phyloP scores from a whole-genome alignment of 306 rosid genomes.

The Lathyrus oleraceus region DNA sequence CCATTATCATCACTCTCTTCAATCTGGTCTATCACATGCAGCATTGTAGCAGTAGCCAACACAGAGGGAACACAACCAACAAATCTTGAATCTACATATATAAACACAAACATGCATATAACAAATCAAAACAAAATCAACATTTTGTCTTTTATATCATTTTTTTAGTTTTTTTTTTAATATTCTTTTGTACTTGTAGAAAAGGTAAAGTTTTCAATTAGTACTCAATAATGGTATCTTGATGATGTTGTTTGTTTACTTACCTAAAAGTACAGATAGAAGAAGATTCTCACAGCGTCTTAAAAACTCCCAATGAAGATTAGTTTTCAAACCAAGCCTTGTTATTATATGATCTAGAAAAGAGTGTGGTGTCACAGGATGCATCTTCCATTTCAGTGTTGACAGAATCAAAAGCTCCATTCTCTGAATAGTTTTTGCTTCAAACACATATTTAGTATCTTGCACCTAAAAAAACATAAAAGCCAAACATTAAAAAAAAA shows the following conservation, averaged over 20 bases:
- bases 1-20: conserved; percentile 60
- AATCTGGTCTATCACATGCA: conserved; percentile 69
- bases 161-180: not conserved
- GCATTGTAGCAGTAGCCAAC: conserved; percentile 88
- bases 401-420: conserved; percentile 90
- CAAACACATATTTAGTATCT: conserved; percentile 61
- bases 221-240: not conserved
- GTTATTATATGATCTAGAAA: conserved; percentile 76
- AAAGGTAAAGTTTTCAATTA: conserved; percentile 15
- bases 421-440: conserved; percentile 83
- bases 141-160: not conserved
- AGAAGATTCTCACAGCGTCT: conserved; percentile 74
- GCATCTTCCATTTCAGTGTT: conserved; percentile 89
- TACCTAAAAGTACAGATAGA: conserved; percentile 72
- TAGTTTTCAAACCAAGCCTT: conserved; percentile 72
- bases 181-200: conserved; percentile 28
- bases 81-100: conserved; percentile 66
- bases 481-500: not conserved
- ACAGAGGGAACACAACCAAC: conserved; percentile 85
- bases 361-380: conserved; percentile 85
- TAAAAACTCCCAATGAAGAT: conserved; percentile 72
- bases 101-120: conserved; percentile 15
- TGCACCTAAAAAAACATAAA: conserved; percentile 52
- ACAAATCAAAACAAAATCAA: conserved; percentile 22
- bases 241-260: not conserved